Evolutionary conservation across 129 eudicot species (phyloP).

Genomic region (Flaveria bidentis): DNA sequence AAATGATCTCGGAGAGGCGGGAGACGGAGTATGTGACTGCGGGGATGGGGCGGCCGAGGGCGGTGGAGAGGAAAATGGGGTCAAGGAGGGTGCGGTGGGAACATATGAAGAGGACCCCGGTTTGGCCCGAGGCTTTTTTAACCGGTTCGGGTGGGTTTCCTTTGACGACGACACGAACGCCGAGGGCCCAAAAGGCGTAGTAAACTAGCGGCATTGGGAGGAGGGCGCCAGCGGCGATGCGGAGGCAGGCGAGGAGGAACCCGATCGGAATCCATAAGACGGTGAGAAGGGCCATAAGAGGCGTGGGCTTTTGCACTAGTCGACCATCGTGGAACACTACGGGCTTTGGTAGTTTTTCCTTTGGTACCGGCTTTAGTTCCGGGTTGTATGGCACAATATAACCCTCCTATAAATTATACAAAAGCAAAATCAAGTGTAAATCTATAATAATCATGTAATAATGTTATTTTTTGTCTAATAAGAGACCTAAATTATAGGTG

Average conservation of each 20-base stretch:
- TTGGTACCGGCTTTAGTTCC: conserved; percentile 51
- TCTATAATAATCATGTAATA: too few species aligned
- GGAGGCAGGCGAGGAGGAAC: conserved; percentile 52
- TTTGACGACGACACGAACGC: conserved; percentile 57
- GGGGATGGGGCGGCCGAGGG: conserved; percentile 68
- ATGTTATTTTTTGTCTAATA: too few species aligned
- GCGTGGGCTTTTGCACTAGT: conserved; percentile 61
- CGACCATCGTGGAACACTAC: conserved; percentile 78
- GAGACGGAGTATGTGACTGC: conserved; percentile 70
- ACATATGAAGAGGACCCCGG: conserved; percentile 76
- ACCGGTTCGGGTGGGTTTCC: conserved; percentile 68
- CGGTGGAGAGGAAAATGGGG: conserved; percentile 72
- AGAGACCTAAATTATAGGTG: too few species aligned
- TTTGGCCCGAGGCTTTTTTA: conserved; percentile 45
- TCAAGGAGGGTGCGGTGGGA: conserved; percentile 73
- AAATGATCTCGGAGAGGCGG: conserved; percentile 66
- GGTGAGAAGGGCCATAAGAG: conserved; percentile 50
- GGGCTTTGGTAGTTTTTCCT: conserved; percentile 58
- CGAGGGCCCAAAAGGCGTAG: conserved; percentile 75
- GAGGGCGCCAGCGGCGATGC: conserved; percentile 60
- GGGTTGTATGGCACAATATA: conserved; percentile 53
- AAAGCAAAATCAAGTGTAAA: too few species aligned
- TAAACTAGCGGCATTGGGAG: conserved; percentile 70
- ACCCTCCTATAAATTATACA: conserved; percentile 44
- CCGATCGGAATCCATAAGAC: conserved; percentile 64